These are phyloP conservation scores for Rhizomucor miehei DNA, from an alignment of 371 early-diverging fungal species.

Conservation along the genomic window DNA sequence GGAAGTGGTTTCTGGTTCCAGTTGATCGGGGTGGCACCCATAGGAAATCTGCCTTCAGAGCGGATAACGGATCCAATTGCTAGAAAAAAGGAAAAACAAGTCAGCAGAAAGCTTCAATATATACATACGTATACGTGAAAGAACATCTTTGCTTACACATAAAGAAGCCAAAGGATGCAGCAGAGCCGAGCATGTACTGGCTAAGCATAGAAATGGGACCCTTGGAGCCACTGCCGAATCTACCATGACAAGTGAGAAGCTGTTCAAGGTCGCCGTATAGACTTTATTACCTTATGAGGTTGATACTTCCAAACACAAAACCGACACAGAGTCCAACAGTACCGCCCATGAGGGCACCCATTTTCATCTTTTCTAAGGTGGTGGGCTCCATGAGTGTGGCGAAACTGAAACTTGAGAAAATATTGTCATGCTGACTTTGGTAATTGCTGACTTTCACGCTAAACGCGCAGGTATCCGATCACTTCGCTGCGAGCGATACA, in stretches of 20 bases:
- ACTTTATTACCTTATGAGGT: constrained; percentile 59
- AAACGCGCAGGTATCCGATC: too few relatives aligned
- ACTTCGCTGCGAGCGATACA: too few relatives aligned
- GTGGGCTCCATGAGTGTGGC: constrained; percentile 47
- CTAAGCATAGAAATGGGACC: constrained; percentile 44
- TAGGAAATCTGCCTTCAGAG: constrained; percentile 46
- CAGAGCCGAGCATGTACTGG: constrained; percentile 52
- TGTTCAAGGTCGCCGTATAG: background rate
- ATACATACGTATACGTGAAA: background rate
- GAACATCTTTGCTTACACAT: constrained; percentile 36
- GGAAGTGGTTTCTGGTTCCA: constrained; percentile 22
- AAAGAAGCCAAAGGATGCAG: constrained; percentile 55
- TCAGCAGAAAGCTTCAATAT: too few relatives aligned
- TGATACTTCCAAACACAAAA: constrained; percentile 72
- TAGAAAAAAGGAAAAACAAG: constrained; percentile 19
- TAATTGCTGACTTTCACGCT: too few relatives aligned
- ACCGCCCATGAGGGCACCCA: constrained; percentile 84
- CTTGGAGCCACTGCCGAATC: constrained; percentile 43
- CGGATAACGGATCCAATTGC: constrained; percentile 79
- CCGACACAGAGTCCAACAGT: constrained; percentile 84
- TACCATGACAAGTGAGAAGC: constrained; percentile 10
- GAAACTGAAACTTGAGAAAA: background rate
- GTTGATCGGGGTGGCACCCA: constrained; percentile 8
- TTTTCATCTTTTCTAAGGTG: constrained; percentile 70
- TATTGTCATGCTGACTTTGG: too few relatives aligned